Conservation (phyloP, 192 early-diverging fungal species). For the Coemansia sp. region DNA sequence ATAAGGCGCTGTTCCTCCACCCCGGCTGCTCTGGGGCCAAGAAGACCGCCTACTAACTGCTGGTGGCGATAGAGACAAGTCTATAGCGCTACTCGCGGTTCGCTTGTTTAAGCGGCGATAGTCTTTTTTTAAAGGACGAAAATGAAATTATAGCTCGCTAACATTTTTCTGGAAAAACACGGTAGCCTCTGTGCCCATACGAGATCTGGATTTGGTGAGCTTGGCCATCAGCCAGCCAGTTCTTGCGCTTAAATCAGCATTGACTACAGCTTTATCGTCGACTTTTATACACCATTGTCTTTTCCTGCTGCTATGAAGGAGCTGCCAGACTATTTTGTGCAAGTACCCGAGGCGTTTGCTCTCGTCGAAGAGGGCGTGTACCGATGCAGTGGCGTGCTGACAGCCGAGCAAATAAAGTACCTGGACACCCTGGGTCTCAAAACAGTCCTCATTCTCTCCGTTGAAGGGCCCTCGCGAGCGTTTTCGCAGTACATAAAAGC, state of each 20-base stretch:
- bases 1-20: background rate
- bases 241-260: background rate
- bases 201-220: background rate
- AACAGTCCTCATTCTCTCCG: constrained; percentile 78
- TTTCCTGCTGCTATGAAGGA: constrained; percentile 32
- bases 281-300: background rate
- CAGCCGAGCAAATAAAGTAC: constrained; percentile 73
- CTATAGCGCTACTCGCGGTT: background rate
- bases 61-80: no score
- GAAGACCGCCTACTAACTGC: background rate
- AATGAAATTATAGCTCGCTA: no score
- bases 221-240: background rate
- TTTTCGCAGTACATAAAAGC: constrained; percentile 76
- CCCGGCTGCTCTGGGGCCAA: background rate
- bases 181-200: background rate
- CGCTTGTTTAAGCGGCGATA: no score
- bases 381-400: constrained; percentile 72
- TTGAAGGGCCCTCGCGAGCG: constrained; percentile 75
- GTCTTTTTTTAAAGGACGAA: no score
- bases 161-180: no score
- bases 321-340: constrained; percentile 46
- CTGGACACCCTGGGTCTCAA: constrained; percentile 73
- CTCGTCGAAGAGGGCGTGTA: constrained; percentile 88
- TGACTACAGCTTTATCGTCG: background rate
- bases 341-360: constrained; percentile 79